Evolutionary conservation across 371 early-diverging fungal genomes (phyloP).

Genomic region (Mucor ambiguus): DNA sequence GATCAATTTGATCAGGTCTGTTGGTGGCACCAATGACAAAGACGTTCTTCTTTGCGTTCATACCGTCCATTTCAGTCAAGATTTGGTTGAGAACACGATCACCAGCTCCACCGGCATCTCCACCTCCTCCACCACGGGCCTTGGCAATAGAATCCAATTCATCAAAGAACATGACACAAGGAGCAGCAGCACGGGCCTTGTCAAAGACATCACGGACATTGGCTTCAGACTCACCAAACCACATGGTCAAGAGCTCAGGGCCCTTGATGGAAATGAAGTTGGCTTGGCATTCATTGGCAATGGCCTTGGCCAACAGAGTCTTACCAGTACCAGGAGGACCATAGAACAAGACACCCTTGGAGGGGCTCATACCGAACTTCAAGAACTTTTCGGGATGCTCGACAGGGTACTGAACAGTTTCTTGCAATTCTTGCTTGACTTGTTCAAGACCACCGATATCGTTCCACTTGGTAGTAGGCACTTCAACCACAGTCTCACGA

Average conservation of each 20-base stretch:
- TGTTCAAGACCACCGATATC: conserved; percentile 99
- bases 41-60: conserved; percentile 99
- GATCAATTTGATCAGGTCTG: conserved; percentile 49
- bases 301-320: conserved; percentile 99
- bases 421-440: conserved; percentile 99
- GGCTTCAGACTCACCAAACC: conserved; percentile 99
- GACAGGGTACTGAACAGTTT: conserved; percentile 99
- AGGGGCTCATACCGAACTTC: conserved; percentile 99
- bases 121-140: conserved; percentile 85
- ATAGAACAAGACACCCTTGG: conserved; percentile 99
- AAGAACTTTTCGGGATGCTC: conserved; percentile 99
- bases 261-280: conserved; percentile 99
- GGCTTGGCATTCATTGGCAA: conserved; percentile 99
- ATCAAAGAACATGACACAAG: conserved; percentile 99
- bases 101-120: conserved; percentile 97
- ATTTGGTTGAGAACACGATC: conserved; percentile 99
- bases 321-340: conserved; percentile 99
- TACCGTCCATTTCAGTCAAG: conserved; percentile 99
- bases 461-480: conserved; percentile 98
- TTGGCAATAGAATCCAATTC: conserved; percentile 99
- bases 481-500: conserved; percentile 99
- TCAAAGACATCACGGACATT: conserved; percentile 99
- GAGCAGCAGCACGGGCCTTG: conserved; percentile 99
- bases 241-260: conserved; percentile 99
- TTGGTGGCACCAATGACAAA: conserved; percentile 99